Evolutionary conservation across 1,284 basidiomycete species (phyloP), one percentile per base, ranked within the genome.

Genomic region (Phellopilus nigrolimitatus): DNA sequence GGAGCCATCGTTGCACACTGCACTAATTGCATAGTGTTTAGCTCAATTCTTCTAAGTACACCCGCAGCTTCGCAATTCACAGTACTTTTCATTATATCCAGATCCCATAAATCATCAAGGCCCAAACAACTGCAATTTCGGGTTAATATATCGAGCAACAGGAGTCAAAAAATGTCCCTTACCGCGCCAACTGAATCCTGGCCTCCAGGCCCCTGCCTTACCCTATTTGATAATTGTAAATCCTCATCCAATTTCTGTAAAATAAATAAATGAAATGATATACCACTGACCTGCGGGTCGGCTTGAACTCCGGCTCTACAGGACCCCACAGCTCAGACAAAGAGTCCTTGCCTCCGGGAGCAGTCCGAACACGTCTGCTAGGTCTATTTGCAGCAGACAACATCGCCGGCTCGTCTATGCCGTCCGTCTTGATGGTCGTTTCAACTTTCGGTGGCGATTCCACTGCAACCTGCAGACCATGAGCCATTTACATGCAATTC

Each of bases 281-380:
- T 34, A n/a, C 21, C 19, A 40, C 52, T 38, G 30, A 58, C 57
- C 52, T 53, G 36, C 57, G 55, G 17, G 52, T 56, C 5, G 57
- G 57, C 41, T 53, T 56, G 37, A 56, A 58, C 21, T 47, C 57
- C 5, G 22, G 15, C 17, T 49, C 55, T 12, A 47, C 51, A 9
- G 38, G 15, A 17, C 51, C 54, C 51, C 55, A 45, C 21, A 56
- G 41, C 9, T 22, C 50, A 15, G 45, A 25, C 17, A 56, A 28
- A 19, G 51, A 51, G 45, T 58, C 55, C 39, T 58, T 56, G 5
- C 57, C 57, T 39, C 57, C 57, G 15, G 57, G 57, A 27, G 44
- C 48, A n/a, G 51, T 51, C 13, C 57, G 33, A 10, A 58, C 57
- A 3, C 56, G 56, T 36, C 56, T 56, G 50, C 54, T 56, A 22